Conservation (phyloP, 768 basidiomycete species). For the Tephrocybe sp. region DNA sequence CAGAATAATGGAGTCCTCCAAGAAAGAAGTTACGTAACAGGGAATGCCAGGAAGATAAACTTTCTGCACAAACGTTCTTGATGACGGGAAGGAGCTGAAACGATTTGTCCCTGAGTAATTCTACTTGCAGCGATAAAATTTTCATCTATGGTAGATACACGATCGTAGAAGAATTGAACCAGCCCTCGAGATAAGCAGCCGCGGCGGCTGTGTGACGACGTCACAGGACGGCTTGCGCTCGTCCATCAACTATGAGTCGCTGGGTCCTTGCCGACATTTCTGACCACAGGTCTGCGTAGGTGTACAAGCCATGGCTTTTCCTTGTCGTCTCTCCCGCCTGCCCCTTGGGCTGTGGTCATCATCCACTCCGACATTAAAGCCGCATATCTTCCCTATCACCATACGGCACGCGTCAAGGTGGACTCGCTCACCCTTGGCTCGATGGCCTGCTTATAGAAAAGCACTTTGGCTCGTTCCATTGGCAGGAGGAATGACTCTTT, state of each 20-base stretch:
- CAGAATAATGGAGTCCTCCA: conserved; percentile 11
- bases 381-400: conserved; percentile 1
- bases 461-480: conserved; percentile 57
- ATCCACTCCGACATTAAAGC: conserved; percentile 13
- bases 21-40: conserved; percentile 14
- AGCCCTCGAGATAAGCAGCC: too few species aligned
- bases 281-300: conserved; percentile 2
- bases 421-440: conserved; percentile 25
- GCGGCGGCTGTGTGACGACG: conserved; percentile 10
- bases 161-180: too few species aligned
- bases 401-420: conserved; percentile 15
- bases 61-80: background rate
- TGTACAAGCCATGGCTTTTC: conserved; percentile 9
- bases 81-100: background rate
- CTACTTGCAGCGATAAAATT: too few species aligned
- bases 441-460: conserved; percentile 24
- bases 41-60: background rate
- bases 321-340: conserved; percentile 20
- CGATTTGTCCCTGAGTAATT: too few species aligned
- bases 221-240: conserved; percentile 1
- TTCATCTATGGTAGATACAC: background rate
- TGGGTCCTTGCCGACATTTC: background rate
- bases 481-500: conserved; percentile 52
- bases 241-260: background rate
- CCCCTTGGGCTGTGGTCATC: conserved; percentile 25